Evolutionary conservation across 192 early-diverging fungal genomes (phyloP).

Genomic region (Rhizophagus sp.): DNA sequence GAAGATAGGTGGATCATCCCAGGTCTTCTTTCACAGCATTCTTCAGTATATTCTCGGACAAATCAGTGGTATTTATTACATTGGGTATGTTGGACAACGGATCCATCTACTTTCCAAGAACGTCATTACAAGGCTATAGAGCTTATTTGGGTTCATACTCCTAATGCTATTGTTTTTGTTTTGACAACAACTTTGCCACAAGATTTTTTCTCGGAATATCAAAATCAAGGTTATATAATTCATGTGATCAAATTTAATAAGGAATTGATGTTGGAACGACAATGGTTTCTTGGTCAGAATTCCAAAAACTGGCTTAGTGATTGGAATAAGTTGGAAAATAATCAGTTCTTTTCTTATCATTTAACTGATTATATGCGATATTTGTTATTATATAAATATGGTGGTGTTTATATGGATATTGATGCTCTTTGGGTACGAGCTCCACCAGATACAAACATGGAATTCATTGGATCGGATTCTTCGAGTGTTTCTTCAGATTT

Average conservation of each 20-base stretch:
- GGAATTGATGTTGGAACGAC: conserved; percentile 49
- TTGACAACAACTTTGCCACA: conserved; percentile 50
- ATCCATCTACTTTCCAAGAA: conserved; percentile 51
- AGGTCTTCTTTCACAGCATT: conserved; percentile 46
- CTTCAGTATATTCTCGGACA: conserved; percentile 55
- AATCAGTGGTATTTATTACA: conserved; percentile 59
- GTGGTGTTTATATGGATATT: conserved; percentile 67
- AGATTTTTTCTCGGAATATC: conserved; percentile 55
- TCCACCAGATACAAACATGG: conserved; percentile 48
- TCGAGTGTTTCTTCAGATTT: conserved; percentile 45
- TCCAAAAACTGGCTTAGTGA: conserved; percentile 52
- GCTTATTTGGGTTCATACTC: conserved; percentile 59
- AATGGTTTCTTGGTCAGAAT: conserved; percentile 59
- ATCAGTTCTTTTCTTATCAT: conserved; percentile 53
- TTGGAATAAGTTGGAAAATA: conserved; percentile 57
- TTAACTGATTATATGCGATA: conserved; percentile 56
- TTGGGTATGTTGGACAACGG: conserved; percentile 61
- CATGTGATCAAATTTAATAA: conserved; percentile 57
- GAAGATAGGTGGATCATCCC: conserved; percentile 61
- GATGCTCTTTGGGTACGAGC: conserved; percentile 59
- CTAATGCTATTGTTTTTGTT: conserved; percentile 55
- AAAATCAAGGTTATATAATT: conserved; percentile 53
- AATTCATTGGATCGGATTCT: conserved; percentile 60
- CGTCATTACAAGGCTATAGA: conserved; percentile 60
- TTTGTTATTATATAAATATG: conserved; percentile 57